phyloP scores from a whole-genome alignment of 2,329 filamentous ascomycete genomes.

The Coccinonectria pachysandricola region DNA sequence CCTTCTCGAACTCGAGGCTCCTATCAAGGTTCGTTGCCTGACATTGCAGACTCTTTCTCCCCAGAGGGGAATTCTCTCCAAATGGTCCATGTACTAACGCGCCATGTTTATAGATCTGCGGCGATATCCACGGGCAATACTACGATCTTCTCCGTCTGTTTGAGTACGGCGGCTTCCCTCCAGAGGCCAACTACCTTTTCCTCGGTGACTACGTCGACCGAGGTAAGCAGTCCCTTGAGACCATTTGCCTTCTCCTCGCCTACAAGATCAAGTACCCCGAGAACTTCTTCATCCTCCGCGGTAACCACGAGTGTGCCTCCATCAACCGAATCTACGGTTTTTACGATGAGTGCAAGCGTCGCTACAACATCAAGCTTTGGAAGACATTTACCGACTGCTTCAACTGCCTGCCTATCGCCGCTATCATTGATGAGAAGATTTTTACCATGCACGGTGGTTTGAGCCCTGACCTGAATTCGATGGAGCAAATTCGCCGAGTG shows the following conservation, averaged over 20 bases:
- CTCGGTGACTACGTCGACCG: slow-evolving; percentile 97
- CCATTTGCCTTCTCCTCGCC: slow-evolving; percentile 88
- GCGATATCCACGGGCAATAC: slow-evolving; percentile 98
- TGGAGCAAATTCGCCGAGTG: slow-evolving; percentile 98
- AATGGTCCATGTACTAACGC: slow-evolving; percentile 10
- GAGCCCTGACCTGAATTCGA: slow-evolving; percentile 94
- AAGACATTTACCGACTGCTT: slow-evolving; percentile 99
- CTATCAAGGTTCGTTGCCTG: slow-evolving; percentile 73
- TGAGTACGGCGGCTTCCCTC: slow-evolving; percentile 96
- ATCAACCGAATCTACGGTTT: slow-evolving; percentile 99
- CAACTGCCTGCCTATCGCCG: slow-evolving; percentile 95
- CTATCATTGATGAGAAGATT: slow-evolving; percentile 99
- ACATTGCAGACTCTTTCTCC: slow-evolving; percentile 2
- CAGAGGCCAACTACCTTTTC: slow-evolving; percentile 98
- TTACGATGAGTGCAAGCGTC: slow-evolving; percentile 98
- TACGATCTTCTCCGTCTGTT: slow-evolving; percentile 95
- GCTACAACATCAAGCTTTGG: slow-evolving; percentile 99
- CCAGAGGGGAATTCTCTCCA: too few species aligned
- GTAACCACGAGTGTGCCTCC: slow-evolving; percentile 97
- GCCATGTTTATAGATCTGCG: slow-evolving; percentile 65
- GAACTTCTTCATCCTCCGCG: slow-evolving; percentile 98
- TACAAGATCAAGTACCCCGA: slow-evolving; percentile 99
- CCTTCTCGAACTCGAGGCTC: slow-evolving; percentile 91
- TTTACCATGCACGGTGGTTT: slow-evolving; percentile 99
- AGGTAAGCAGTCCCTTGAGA: slow-evolving; percentile 98